A percentile compares a stretch with the other conserved stretches of the same genome.
Evolutionary conservation across 2,329 filamentous ascomycete genomes (phyloP).

Genomic region (Aureobasidium sp.): DNA sequence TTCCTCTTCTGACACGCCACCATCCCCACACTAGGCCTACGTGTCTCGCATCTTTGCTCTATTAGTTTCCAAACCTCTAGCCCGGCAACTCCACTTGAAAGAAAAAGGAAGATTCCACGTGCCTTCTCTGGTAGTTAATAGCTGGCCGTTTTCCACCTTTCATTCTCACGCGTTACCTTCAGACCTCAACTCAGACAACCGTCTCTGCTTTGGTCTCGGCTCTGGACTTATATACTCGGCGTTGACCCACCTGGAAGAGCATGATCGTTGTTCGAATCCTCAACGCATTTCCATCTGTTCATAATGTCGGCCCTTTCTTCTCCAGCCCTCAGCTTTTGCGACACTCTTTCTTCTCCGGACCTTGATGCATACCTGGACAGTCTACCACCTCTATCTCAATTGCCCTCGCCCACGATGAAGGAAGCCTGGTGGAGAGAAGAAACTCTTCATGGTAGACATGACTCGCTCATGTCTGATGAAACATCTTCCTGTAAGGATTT

Average conservation of each 20-base stretch:
- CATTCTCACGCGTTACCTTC: background rate
- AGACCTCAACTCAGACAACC: background rate
- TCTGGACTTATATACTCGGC: slow-evolving; percentile 6
- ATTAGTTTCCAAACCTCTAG: slow-evolving; percentile 3
- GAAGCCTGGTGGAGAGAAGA: slow-evolving; percentile 21
- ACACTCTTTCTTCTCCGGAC: slow-evolving; percentile 28
- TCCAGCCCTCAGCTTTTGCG: slow-evolving; percentile 26
- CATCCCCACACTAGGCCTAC: slow-evolving; percentile 7
- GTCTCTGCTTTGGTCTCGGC: slow-evolving; percentile 5
- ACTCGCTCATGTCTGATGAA: slow-evolving; percentile 17
- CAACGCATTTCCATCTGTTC: background rate
- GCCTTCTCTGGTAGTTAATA: slow-evolving; percentile 9
- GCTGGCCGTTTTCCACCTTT: slow-evolving; percentile 10
- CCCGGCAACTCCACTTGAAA: slow-evolving; percentile 2
- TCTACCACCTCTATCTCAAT: slow-evolving; percentile 25
- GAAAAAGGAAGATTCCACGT: slow-evolving; percentile 9
- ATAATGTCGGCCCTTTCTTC: slow-evolving; percentile 22
- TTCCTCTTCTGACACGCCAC: slow-evolving; percentile 13
- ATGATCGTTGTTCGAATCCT: slow-evolving; percentile 4
- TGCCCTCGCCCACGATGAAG: slow-evolving; percentile 26
- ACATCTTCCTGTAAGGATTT: background rate
- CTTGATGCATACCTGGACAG: slow-evolving; percentile 28
- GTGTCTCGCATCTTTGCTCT: slow-evolving; percentile 11
- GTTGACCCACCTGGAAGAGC: slow-evolving; percentile 5
- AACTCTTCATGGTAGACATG: slow-evolving; percentile 19